These are phyloP conservation scores for Fraxinus excelsior DNA, from an alignment of 257 asterid species.

Conservation along the genomic window DNA sequence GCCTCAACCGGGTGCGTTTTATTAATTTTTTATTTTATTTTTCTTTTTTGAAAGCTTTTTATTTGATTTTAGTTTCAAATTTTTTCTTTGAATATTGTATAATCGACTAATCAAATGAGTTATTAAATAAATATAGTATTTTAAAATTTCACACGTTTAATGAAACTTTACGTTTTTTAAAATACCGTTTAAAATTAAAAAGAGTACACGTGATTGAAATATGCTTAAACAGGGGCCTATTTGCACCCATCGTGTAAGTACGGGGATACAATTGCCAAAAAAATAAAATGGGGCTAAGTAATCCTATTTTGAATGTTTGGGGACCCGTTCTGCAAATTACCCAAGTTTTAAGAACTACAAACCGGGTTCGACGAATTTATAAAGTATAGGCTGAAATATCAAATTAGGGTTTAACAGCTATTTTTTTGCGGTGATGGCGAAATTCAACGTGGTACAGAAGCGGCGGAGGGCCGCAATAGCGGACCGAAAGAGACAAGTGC, in stretches of 20 bases:
- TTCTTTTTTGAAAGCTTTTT: too few relatives aligned
- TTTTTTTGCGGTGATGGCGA: conserved; percentile 46
- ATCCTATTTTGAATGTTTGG: neutral
- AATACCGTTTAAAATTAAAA: too few relatives aligned
- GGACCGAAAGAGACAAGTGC: conserved; percentile 49
- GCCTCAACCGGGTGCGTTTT: too few relatives aligned
- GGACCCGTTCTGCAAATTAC: neutral
- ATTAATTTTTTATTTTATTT: too few relatives aligned
- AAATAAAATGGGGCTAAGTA: neutral
- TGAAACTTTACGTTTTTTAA: too few relatives aligned
- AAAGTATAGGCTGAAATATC: neutral
- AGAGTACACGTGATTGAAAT: too few relatives aligned
- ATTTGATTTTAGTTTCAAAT: too few relatives aligned
- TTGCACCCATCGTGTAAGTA: neutral
- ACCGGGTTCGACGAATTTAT: neutral
- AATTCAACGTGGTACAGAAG: conserved; percentile 74
- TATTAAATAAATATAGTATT: too few relatives aligned
- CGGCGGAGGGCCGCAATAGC: conserved; percentile 63
- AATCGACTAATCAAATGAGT: too few relatives aligned
- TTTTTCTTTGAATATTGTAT: too few relatives aligned
- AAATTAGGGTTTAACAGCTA: neutral
- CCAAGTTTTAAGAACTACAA: neutral
- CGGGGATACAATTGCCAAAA: neutral
- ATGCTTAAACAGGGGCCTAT: too few relatives aligned
- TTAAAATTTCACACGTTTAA: too few relatives aligned